Conservation (phyloP, 768 basidiomycete species). For the Leccinum imitatum region DNA sequence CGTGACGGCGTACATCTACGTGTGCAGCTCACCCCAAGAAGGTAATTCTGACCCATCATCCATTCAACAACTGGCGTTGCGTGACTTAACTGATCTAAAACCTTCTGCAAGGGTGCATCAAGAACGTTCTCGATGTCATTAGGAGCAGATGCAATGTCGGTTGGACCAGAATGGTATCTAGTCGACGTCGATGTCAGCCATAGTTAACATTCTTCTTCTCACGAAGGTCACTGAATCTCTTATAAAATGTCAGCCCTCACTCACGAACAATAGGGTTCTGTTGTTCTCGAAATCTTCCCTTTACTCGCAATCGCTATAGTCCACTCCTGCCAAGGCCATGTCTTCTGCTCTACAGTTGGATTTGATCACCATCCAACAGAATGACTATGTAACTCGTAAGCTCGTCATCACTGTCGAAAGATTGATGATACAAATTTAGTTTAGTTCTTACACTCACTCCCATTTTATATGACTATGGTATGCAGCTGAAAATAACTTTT, state of each 20-base stretch:
- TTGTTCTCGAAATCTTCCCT: background rate
- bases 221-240: background rate
- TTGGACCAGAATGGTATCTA: background rate
- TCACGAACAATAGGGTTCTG: background rate
- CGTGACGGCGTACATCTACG: no score
- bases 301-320: background rate
- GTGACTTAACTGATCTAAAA: background rate
- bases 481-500: background rate
- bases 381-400: background rate
- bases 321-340: background rate
- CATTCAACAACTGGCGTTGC: no score
- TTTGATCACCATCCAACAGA: background rate
- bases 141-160: no score
- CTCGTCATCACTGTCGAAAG: background rate
- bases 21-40: no score
- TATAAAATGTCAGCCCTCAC: background rate
- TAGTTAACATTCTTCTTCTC: background rate
- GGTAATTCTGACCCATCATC: no score
- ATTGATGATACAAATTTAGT: background rate
- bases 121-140: no score
- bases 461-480: background rate
- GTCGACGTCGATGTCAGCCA: background rate
- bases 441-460: background rate
- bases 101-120: background rate
- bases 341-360: background rate